Conservation (phyloP, 192 early-diverging fungal species). For the Backusella sp. region DNA sequence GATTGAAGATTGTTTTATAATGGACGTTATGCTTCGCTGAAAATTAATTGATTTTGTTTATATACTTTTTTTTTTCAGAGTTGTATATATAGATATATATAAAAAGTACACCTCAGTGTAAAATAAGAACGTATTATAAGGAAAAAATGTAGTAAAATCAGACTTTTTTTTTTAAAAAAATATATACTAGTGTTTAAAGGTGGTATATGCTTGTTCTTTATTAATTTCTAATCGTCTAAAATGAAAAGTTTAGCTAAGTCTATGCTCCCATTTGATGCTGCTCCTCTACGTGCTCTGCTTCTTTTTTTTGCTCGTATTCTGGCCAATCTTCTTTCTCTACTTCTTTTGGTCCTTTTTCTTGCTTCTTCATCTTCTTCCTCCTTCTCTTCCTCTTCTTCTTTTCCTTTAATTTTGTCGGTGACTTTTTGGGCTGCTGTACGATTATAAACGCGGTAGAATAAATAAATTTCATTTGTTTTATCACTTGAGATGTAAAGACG, state of each 20-base stretch:
- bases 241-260: neutral
- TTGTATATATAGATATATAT: too few relatives aligned
- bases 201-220: neutral
- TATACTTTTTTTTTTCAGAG: too few relatives aligned
- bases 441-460: slow-evolving; percentile 21
- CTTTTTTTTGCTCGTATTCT: neutral
- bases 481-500: slow-evolving; percentile 24
- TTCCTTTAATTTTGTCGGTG: slow-evolving; percentile 12
- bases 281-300: neutral
- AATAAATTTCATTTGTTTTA: slow-evolving; percentile 23
- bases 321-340: neutral
- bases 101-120: too few relatives aligned
- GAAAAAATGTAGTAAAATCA: too few relatives aligned
- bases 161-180: neutral
- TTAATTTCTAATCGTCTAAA: neutral
- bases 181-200: neutral
- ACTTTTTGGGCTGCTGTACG: slow-evolving; percentile 17
- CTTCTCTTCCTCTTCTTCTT: slow-evolving; percentile 9
- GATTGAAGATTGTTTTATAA: too few relatives aligned
- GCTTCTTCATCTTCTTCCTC: neutral
- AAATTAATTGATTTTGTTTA: too few relatives aligned
- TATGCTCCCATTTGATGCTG: neutral
- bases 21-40: too few relatives aligned
- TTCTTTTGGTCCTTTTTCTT: neutral
- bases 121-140: too few relatives aligned